A percentile compares a stretch with the other conserved stretches of the same genome.
phyloP scores from a whole-genome alignment of 192 early-diverging fungal genomes.

The Jimgerdemannia lactiflua region DNA sequence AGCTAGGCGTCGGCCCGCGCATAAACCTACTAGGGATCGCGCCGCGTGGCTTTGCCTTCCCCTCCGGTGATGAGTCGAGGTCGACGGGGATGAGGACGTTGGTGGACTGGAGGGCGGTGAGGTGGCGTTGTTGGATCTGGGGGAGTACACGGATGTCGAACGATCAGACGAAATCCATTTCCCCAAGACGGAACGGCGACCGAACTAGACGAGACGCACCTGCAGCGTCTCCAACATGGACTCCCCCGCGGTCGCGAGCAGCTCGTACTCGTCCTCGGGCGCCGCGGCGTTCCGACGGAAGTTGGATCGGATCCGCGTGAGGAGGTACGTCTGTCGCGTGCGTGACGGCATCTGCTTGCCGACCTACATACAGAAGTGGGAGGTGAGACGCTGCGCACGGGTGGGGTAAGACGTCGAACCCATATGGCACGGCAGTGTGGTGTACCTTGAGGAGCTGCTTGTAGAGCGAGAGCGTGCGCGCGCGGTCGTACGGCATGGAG shows the following conservation, averaged over 20 bases:
- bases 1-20: neutral
- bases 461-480: neutral
- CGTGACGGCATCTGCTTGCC: neutral
- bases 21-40: neutral
- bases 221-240: neutral
- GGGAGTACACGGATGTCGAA: neutral
- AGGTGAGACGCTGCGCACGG: no score
- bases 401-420: no score
- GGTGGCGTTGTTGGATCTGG: neutral
- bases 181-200: neutral
- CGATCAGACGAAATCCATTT: no score
- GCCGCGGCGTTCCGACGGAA: neutral
- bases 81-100: neutral
- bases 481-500: neutral
- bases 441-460: neutral
- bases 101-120: neutral
- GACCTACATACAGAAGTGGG: neutral
- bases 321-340: neutral
- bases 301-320: neutral
- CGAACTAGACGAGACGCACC: neutral
- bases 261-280: neutral
- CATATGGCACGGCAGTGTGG: no score
- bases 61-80: neutral
- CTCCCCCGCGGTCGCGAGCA: neutral
- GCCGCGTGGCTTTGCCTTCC: neutral